Evolutionary conservation across 352 stramenopile genomes (phyloP), one percentile per base, ranked within the genome.

Genomic region (Globisporangium emineosum): DNA sequence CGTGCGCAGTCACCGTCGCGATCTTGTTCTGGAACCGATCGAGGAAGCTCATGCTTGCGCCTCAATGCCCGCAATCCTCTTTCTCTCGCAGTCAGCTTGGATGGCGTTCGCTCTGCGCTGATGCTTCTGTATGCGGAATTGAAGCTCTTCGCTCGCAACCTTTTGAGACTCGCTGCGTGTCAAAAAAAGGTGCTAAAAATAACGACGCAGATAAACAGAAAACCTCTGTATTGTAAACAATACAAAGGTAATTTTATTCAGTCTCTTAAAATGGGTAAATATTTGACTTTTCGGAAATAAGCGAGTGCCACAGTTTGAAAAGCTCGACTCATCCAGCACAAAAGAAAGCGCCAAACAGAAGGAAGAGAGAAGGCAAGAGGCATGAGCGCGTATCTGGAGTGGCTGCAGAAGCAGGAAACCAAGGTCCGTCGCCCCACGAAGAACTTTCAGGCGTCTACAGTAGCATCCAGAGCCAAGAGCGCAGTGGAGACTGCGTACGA

Each of bases 21-120:
- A 92, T 91, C 71, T 94, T 94, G 60, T 82, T 79, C 50, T 91
- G 83, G 64, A 94, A 94, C 53, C 86, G 73, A 60, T 91, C 83
- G 35, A 93, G 68, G 65, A 94, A 94, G 72, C 79, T 94, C 86
- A 94, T 92, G 17, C 23, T 47, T 32, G 9, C n/a, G n/a, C 1
- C n/a, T 7, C n/a, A 6, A 19, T 42, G n/a, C 37, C 13, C 8
- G 40, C 17, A n/a, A 23, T 33, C 13, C 19, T 56, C 29, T 2
- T 3, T n/a, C 2, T 32, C 10, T 30, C 30, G n/a, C 5, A 17
- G 0, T 45, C 15, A 9, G 9, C 25, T 43, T 43, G 23, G 32
- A 43, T 45, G 32, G 42, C 10, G 19, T 7, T 40, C 23, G 7
- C 8, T 4, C 17, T 52, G 45, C 2, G 13, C 3, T 54, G 47